Evolutionary conservation across 2,329 filamentous ascomycete species (phyloP).

Genomic region (Epichloe baconii): DNA sequence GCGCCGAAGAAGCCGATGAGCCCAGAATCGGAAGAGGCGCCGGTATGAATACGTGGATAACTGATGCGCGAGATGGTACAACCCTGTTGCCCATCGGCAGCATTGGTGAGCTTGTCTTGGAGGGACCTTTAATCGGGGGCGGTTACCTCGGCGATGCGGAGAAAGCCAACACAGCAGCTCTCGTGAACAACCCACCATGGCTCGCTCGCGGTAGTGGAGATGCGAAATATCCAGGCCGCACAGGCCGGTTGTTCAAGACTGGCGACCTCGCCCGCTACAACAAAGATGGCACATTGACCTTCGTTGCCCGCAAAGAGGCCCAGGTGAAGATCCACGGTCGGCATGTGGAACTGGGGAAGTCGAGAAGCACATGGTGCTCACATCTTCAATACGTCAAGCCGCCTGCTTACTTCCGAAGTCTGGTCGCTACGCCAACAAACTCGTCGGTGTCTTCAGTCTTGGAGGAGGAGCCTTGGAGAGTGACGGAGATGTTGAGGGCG

Average conservation of each 20-base stretch:
- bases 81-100: constrained; percentile 10
- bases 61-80: constrained; percentile 8
- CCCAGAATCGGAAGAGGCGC: constrained; percentile 5
- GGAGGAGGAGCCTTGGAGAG: neutral
- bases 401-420: neutral
- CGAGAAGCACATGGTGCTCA: constrained; percentile 7
- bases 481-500: neutral
- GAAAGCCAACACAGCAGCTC: constrained; percentile 3
- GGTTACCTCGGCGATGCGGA: constrained; percentile 12
- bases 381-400: neutral
- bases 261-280: constrained; percentile 15
- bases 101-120: constrained; percentile 16
- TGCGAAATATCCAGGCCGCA: neutral
- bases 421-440: constrained; percentile 2
- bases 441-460: constrained; percentile 6
- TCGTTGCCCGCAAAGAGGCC: constrained; percentile 36
- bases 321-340: constrained; percentile 45
- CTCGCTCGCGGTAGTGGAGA: constrained; percentile 3
- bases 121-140: constrained; percentile 13
- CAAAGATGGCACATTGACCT: constrained; percentile 23
- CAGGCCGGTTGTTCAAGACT: constrained; percentile 11
- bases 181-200: constrained; percentile 7
- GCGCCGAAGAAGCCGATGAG: constrained; percentile 1
- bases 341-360: constrained; percentile 30
- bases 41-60: constrained; percentile 11